Conservation (phyloP, 768 basidiomycete genomes). For the Boletellus sp. region DNA sequence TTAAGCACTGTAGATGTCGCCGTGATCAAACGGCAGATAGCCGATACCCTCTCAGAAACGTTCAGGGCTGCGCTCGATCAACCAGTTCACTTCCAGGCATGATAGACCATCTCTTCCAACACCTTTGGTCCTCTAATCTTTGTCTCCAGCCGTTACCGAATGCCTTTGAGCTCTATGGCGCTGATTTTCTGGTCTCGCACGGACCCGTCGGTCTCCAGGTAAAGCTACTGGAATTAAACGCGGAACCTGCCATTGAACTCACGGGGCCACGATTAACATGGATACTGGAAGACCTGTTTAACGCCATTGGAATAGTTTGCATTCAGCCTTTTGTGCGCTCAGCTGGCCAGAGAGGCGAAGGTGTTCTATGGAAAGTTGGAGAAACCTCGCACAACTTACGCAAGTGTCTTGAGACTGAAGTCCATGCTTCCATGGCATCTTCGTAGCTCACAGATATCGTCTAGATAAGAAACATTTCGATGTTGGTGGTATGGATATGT, state of each 20-base stretch:
- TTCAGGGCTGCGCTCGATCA: constrained; percentile 83
- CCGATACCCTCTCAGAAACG: constrained; percentile 66
- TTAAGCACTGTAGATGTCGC: constrained; percentile 37
- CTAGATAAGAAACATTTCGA: background rate
- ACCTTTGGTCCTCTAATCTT: background rate
- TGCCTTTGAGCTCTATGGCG: constrained; percentile 91
- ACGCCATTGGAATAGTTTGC: constrained; percentile 60
- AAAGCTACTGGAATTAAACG: constrained; percentile 86
- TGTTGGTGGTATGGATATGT: background rate
- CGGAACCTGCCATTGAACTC: constrained; percentile 93
- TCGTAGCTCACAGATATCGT: background rate
- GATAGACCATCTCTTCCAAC: constrained; percentile 3
- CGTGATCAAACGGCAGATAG: constrained; percentile 58
- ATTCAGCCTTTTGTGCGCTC: constrained; percentile 56
- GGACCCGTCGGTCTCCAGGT: constrained; percentile 45
- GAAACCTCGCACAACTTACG: constrained; percentile 51
- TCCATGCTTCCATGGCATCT: constrained; percentile 32
- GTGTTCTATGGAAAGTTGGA: constrained; percentile 47
- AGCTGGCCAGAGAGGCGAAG: background rate
- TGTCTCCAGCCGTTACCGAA: constrained; percentile 70
- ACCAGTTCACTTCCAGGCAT: constrained; percentile 82
- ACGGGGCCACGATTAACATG: constrained; percentile 80
- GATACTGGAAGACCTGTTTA: constrained; percentile 80
- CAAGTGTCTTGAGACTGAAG: constrained; percentile 62
- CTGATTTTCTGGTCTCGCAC: constrained; percentile 82